Conservation (phyloP, 441 rosid genomes). For the Breynia disticha region DNA sequence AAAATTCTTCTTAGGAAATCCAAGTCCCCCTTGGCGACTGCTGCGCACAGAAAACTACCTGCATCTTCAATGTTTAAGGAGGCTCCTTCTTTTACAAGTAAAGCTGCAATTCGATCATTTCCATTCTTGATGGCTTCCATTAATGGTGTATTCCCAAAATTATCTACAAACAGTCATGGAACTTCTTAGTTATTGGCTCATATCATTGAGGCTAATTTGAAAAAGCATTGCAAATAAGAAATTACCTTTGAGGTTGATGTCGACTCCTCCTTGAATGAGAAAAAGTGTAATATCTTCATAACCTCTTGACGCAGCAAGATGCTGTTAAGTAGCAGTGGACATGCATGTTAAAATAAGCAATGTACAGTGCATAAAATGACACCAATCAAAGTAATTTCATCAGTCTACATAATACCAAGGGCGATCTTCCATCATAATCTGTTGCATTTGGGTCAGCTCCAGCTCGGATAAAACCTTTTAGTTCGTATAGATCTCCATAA, state of each 20-base stretch:
- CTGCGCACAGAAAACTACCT: conserved; percentile 62
- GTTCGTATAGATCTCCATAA: conserved; percentile 73
- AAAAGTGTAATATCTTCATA: conserved; percentile 54
- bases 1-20: conserved; percentile 68
- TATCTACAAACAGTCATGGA: conserved; percentile 39
- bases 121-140: conserved; percentile 80
- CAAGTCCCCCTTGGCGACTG: conserved; percentile 61
- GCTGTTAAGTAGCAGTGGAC: conserved; percentile 31
- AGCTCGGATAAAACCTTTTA: conserved; percentile 62
- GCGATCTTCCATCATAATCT: conserved; percentile 89
- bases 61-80: conserved; percentile 58
- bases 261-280: conserved; percentile 57
- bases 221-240: not conserved
- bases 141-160: conserved; percentile 80
- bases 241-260: conserved; percentile 64
- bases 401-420: conserved; percentile 44
- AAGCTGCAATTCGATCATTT: conserved; percentile 45
- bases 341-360: too few relatives aligned
- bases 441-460: conserved; percentile 86
- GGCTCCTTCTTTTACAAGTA: conserved; percentile 70
- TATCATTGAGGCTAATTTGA: not conserved
- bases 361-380: not conserved
- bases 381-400: not conserved
- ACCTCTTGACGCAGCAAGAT: conserved; percentile 86
- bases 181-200: not conserved